phyloP scores from a whole-genome alignment of 2,329 filamentous ascomycete species.

The Penicillium sclerotigenum region DNA sequence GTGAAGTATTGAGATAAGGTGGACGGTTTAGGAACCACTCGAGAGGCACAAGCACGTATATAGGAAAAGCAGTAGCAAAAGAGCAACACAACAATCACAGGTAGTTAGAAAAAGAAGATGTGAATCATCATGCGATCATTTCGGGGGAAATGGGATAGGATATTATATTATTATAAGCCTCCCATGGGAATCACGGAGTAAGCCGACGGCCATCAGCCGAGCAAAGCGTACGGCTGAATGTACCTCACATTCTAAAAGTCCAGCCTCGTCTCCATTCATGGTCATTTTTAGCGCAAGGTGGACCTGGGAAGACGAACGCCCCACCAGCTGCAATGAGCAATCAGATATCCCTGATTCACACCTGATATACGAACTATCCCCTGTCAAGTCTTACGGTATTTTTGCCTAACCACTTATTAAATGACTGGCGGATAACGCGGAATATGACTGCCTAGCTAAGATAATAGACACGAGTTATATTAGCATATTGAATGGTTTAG shows the following conservation, averaged over 20 bases:
- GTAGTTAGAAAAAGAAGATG: slow-evolving; percentile 2
- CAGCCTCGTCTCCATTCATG: not conserved
- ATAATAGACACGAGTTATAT: not conserved
- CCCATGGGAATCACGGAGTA: slow-evolving; percentile 13
- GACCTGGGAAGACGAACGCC: slow-evolving; percentile 9
- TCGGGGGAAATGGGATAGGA: slow-evolving; percentile 12
- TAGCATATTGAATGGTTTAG: not conserved
- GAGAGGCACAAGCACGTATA: not conserved
- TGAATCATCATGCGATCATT: slow-evolving; percentile 6
- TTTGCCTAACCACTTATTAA: not conserved
- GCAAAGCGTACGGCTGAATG: slow-evolving; percentile 10
- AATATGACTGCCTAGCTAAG: not conserved
- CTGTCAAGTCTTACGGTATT: slow-evolving; percentile 1
- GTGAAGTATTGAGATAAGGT: not conserved
- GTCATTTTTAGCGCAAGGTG: slow-evolving; percentile 6
- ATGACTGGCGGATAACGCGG: not conserved
- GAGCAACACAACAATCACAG: not conserved
- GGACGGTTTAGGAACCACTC: not conserved
- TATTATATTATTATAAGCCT: slow-evolving; percentile 13
- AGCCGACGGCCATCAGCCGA: slow-evolving; percentile 11
- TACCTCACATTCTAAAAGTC: not conserved
- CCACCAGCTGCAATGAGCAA: slow-evolving; percentile 12
- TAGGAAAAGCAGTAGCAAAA: not conserved
- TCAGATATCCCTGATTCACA: slow-evolving; percentile 12
- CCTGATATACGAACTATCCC: slow-evolving; percentile 4